Evolutionary conservation across 106 monocot genomes (phyloP), one percentile per base, ranked within the genome.

Genomic region (Dendrobium catenatum): DNA sequence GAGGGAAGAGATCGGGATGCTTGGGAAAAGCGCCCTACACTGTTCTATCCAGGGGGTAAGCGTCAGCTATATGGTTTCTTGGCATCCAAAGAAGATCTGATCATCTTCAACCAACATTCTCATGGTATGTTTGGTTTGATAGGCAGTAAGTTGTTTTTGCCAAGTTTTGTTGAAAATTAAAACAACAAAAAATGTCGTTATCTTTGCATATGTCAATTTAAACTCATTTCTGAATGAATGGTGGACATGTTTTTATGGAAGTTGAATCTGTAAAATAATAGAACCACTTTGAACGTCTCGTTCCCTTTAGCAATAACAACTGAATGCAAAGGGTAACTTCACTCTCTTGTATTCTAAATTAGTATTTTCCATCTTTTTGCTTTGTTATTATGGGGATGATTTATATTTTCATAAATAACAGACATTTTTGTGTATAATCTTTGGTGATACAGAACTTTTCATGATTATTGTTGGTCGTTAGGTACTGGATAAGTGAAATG

Each of bases 1-100:
- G 68, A 92, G 79, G 84, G 89, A 70, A 86, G 80, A 13, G 89
- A 85, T 77, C 86, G 87, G 51, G 88, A 88, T 64, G 89, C 86
- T 19, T 92, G 92, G 92, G 81, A 84, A 42, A 82, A 55, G 10
- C 72, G 56, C 4, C 49, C 78, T 22, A 48, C 33, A 67, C 81
- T 88, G 4, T 92, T 89, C 48, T 81, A 59, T 73, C 83, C 82
- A 41, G 92, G 86, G 73, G 92, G 89, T 6, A 80, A 86, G 64
- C 81, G 92, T 24, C 87, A 83, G 81, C 77, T 92, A 26, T 89
- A 92, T 86, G 92, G 92, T 43, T 92, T 80, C 76, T 51, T 89
- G 78, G 87, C 92, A 20, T 47, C 66, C 33, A 92, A 92, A 74
- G 89, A 92, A 66, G 92, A 92, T 81, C 15, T 92, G 80, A 83